phyloP scores from a whole-genome alignment of 2,329 filamentous ascomycete species.

The Epichloe sp. region DNA sequence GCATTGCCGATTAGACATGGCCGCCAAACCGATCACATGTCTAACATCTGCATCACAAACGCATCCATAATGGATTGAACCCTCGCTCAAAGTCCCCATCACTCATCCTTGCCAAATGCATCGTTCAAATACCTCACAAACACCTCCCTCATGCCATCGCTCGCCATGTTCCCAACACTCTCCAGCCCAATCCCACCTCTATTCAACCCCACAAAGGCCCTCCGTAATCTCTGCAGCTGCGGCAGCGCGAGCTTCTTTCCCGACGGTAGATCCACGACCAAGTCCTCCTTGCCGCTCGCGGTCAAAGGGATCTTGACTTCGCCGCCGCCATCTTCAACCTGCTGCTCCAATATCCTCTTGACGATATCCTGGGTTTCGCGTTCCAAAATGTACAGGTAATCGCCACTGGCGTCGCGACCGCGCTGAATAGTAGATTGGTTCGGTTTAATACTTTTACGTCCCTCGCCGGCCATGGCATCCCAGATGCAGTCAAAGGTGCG shows the following conservation, averaged over 20 bases:
- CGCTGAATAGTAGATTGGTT: constrained; percentile 62
- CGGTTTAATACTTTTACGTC: constrained; percentile 51
- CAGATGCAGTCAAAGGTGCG: constrained; percentile 54
- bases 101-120: constrained; percentile 44
- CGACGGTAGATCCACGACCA: constrained; percentile 50
- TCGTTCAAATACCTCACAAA: constrained; percentile 58
- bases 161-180: constrained; percentile 38
- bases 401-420: constrained; percentile 48
- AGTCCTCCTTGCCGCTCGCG: constrained; percentile 27
- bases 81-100: not conserved
- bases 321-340: constrained; percentile 54
- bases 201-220: constrained; percentile 67
- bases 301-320: constrained; percentile 37
- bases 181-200: constrained; percentile 52
- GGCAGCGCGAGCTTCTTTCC: constrained; percentile 54
- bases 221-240: constrained; percentile 62
- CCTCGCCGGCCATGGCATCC: constrained; percentile 56
- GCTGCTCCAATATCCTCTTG: constrained; percentile 53
- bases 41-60: not conserved
- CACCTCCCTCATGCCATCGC: constrained; percentile 43
- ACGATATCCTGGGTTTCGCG: constrained; percentile 67
- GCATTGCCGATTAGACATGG: not conserved
- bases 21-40: too few relatives aligned
- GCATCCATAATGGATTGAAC: not conserved
- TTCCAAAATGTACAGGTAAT: constrained; percentile 72